phyloP scores from a whole-genome alignment of 1,284 basidiomycete species.

The Cryptococcus sp. region DNA sequence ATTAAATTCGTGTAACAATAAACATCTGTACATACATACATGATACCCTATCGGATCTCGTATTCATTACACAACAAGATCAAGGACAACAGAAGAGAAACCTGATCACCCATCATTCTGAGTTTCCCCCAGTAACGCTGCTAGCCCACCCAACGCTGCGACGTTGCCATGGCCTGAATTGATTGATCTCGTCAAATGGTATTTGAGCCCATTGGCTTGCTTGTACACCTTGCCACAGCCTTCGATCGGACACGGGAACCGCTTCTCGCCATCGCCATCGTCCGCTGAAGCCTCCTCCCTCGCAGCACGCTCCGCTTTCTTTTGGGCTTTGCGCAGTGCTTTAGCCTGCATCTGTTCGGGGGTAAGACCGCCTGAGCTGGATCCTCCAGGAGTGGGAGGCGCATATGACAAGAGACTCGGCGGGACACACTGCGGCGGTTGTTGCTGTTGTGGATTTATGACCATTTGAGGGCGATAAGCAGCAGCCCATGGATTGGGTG shows the following conservation, averaged over 20 bases:
- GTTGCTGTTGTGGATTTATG: conserved; percentile 9
- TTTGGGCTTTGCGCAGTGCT: conserved; percentile 37
- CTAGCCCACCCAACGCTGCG: conserved; percentile 41
- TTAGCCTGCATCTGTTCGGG: conserved; percentile 43
- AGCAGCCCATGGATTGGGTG: conserved; percentile 37
- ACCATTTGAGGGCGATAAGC: conserved; percentile 33
- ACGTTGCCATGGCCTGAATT: conserved; percentile 51
- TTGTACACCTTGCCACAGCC: conserved; percentile 65
- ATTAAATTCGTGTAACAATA: conserved; percentile 18
- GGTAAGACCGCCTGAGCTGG: conserved; percentile 14
- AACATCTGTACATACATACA: conserved; percentile 26
- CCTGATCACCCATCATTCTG: not conserved
- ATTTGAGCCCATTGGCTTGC: conserved; percentile 56
- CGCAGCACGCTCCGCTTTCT: conserved; percentile 43
- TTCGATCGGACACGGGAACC: conserved; percentile 61
- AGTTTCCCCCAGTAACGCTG: conserved; percentile 30
- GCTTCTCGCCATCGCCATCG: conserved; percentile 54
- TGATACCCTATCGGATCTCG: not conserved
- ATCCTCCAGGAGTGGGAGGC: conserved; percentile 20
- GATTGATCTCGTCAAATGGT: conserved; percentile 51
- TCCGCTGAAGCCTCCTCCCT: conserved; percentile 44
- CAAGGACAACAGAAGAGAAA: not conserved
- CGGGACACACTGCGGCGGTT: conserved; percentile 44
- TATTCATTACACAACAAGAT: not conserved
- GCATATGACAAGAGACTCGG: conserved; percentile 49